phyloP scores from a whole-genome alignment of 2,329 filamentous ascomycete genomes.

The Pleomassaria siparia region DNA sequence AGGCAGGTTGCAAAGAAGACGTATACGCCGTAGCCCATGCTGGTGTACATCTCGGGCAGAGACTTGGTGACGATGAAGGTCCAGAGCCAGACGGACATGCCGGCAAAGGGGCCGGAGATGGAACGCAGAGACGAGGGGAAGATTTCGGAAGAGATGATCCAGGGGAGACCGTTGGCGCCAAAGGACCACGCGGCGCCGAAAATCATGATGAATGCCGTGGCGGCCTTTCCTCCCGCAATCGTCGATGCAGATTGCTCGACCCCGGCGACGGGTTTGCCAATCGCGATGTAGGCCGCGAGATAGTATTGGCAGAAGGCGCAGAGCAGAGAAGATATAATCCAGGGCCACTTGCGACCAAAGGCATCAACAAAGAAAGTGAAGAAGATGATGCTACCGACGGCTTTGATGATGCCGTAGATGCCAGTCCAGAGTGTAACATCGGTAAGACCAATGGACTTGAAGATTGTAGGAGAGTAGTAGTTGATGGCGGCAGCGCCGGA shows the following conservation, averaged over 20 bases:
- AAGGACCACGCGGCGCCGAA: slow-evolving; percentile 44
- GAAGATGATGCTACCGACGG: slow-evolving; percentile 39
- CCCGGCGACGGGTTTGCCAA: slow-evolving; percentile 34
- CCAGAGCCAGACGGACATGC: slow-evolving; percentile 43
- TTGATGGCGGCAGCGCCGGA: slow-evolving; percentile 41
- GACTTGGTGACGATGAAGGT: slow-evolving; percentile 45
- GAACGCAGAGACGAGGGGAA: slow-evolving; percentile 44
- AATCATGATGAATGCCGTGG: slow-evolving; percentile 45
- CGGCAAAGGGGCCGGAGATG: slow-evolving; percentile 42
- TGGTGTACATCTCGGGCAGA: slow-evolving; percentile 44
- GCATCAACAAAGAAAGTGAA: slow-evolving; percentile 42
- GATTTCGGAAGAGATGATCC: slow-evolving; percentile 49
- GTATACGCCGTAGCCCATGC: slow-evolving; percentile 44
- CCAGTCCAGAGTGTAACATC: slow-evolving; percentile 42
- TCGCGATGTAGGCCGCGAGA: slow-evolving; percentile 39
- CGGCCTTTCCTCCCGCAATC: slow-evolving; percentile 41
- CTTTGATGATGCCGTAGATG: slow-evolving; percentile 43
- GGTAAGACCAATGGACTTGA: slow-evolving; percentile 38
- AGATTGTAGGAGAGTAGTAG: slow-evolving; percentile 42
- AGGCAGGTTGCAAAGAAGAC: slow-evolving; percentile 46
- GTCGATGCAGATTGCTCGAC: slow-evolving; percentile 33
- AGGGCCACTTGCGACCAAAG: slow-evolving; percentile 41
- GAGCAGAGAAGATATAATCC: slow-evolving; percentile 40
- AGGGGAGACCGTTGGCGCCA: slow-evolving; percentile 45
- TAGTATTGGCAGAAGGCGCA: slow-evolving; percentile 44